Conservation (phyloP, 257 asterid species). For the Salvia splendens region DNA sequence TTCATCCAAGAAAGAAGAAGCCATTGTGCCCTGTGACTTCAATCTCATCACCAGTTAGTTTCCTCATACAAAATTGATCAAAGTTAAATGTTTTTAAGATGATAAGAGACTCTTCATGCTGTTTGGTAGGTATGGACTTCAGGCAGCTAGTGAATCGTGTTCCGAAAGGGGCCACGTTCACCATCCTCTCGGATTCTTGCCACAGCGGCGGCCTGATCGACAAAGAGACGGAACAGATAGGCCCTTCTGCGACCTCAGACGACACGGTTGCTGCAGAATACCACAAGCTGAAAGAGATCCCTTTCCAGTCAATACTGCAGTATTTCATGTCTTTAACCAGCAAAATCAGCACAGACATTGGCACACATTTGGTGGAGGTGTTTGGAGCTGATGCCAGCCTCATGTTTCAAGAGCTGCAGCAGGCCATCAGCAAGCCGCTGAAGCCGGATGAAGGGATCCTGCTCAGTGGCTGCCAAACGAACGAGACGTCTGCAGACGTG, state of each 20-base stretch:
- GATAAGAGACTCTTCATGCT: not conserved
- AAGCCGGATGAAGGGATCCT: slow-evolving; percentile 74
- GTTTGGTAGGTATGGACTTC: slow-evolving; percentile 61
- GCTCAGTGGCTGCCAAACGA: slow-evolving; percentile 76
- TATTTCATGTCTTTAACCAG: slow-evolving; percentile 55
- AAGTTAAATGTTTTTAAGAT: not conserved
- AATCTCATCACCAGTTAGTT: slow-evolving; percentile 77
- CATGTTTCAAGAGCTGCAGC: slow-evolving; percentile 39
- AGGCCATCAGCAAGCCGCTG: slow-evolving; percentile 39
- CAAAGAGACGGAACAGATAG: slow-evolving; percentile 85
- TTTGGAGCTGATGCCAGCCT: slow-evolving; percentile 68
- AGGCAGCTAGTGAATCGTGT: slow-evolving; percentile 70
- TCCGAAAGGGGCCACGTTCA: slow-evolving; percentile 72
- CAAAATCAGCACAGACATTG: slow-evolving; percentile 54
- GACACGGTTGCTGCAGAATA: not conserved
- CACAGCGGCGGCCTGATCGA: slow-evolving; percentile 92
- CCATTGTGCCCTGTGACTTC: slow-evolving; percentile 76
- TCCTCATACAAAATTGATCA: not conserved
- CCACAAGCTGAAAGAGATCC: slow-evolving; percentile 52
- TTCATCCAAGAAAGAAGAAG: slow-evolving; percentile 52
- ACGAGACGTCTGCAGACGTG: slow-evolving; percentile 73
- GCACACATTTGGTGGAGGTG: slow-evolving; percentile 58
- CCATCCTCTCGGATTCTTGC: slow-evolving; percentile 85
- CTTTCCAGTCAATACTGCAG: slow-evolving; percentile 47
- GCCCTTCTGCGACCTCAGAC: slow-evolving; percentile 43